Evolutionary conservation across 805 yeast genomes (phyloP), one percentile per base, ranked within the genome.

Genomic region (Teunomyces aglyptinius): DNA sequence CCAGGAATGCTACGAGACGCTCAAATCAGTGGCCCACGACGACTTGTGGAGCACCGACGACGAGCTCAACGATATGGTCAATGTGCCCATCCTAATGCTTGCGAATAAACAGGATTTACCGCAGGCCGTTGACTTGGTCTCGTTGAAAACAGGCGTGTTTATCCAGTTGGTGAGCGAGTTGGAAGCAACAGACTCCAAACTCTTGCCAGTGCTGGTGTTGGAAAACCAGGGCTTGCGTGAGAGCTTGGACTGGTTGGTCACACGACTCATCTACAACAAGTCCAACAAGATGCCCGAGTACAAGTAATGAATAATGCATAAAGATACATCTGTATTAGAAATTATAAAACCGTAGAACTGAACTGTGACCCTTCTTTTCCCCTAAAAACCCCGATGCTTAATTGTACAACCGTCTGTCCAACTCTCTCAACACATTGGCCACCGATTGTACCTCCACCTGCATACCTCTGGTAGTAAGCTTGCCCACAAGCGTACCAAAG

Each of bases 371-470:
- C 26, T n/a, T 5, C 8, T 5, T 13, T 27, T 8, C n/a, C n/a
- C n/a, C n/a, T n/a, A n/a, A n/a, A n/a, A n/a, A n/a, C n/a, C n/a
- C n/a, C n/a, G n/a, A n/a, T n/a, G n/a, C n/a, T 27, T 4, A 12
- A 50, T 75, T 70, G 56, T 77, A 77, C 32, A 82, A 71, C 55
- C 84, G 73, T 59, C 87, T 76, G 63, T 90, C 96, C 59, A 90
- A 71, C 56, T 89, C 94, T 29, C 96, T 73, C 51, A 89, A 68
- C 16, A 89, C 90, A 56, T 86, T 85, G 26, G 94, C 96, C 28
- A 90, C 94, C 55, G 89, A 81, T 57, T 85, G 89, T n/a, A 87
- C 96, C 59, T 90, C 97, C 40, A 90, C 96, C 57, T 85, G 89
- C 85, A 87, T 86, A 3, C 96, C 96, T 51, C 86, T 73, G 1